These are phyloP conservation scores for Hanseniaspora occidentalis DNA, from an alignment of 805 yeast genomes.

Conservation along the genomic window DNA sequence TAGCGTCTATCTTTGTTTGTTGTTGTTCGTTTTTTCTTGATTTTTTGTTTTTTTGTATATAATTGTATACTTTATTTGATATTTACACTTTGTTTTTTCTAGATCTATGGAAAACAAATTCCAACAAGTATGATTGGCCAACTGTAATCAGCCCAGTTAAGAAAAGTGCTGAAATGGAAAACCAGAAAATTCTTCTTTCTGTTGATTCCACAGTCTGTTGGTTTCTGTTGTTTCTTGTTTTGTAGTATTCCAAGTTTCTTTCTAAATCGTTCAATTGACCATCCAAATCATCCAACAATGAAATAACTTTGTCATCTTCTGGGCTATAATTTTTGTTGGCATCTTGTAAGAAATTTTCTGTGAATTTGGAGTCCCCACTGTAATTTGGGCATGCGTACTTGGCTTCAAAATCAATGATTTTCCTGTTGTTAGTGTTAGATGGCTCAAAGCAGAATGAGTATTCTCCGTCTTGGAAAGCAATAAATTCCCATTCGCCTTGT, in stretches of 20 bases:
- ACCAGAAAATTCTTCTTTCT: slow-evolving; percentile 48
- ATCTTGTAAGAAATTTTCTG: slow-evolving; percentile 21
- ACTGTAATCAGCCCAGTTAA: slow-evolving; percentile 59
- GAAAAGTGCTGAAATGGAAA: slow-evolving; percentile 52
- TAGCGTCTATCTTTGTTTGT: background rate
- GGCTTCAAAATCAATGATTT: slow-evolving; percentile 75
- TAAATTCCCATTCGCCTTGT: slow-evolving; percentile 70
- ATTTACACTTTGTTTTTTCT: slow-evolving; percentile 39
- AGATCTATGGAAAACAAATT: slow-evolving; percentile 58
- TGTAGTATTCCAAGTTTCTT: slow-evolving; percentile 64
- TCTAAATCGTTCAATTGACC: slow-evolving; percentile 42
- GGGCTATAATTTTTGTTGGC: slow-evolving; percentile 4
- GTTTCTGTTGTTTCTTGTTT: slow-evolving; percentile 82
- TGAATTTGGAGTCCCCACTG: slow-evolving; percentile 44
- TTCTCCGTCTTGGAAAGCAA: slow-evolving; percentile 58
- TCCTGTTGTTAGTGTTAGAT: slow-evolving; percentile 71
- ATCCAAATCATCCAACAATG: slow-evolving; percentile 30
- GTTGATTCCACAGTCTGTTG: slow-evolving; percentile 65
- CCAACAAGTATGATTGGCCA: slow-evolving; percentile 56
- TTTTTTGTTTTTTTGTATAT: slow-evolving; percentile 1
- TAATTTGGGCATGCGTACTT: slow-evolving; percentile 28
- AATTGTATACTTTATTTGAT: background rate
- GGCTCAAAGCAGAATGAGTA: slow-evolving; percentile 80
- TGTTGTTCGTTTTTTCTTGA: background rate
- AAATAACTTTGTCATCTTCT: slow-evolving; percentile 8